These are phyloP conservation scores for Hondaea fermentalgiana DNA, from an alignment of 108 stramenopile genomes.

Conservation along the genomic window DNA sequence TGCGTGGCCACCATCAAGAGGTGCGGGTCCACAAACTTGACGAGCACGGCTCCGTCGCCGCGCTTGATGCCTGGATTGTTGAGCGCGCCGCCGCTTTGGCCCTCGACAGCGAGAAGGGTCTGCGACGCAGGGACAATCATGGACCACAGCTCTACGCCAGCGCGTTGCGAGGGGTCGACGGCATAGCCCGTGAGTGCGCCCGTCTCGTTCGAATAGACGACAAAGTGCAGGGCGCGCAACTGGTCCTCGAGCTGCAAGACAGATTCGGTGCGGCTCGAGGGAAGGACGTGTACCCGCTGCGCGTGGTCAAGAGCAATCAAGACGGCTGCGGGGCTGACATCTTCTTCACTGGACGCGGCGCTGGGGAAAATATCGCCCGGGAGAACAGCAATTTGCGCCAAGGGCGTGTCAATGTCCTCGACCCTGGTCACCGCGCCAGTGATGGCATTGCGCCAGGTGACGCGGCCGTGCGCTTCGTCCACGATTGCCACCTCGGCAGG, in stretches of 20 bases:
- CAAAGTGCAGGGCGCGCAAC: not conserved
- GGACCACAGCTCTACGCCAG: not conserved
- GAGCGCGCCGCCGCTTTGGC: not conserved
- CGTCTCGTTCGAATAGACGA: not conserved
- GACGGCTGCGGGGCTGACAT: not conserved
- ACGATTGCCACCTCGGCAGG: conserved; percentile 1
- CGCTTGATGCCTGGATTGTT: not conserved
- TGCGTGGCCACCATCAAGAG: not conserved
- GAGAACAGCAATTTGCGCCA: not conserved
- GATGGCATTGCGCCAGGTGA: not conserved
- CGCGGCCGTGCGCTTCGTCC: not conserved
- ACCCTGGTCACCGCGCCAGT: not conserved
- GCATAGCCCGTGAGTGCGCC: not conserved
- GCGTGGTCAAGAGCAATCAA: not conserved
- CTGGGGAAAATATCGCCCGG: not conserved
- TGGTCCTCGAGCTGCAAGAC: not conserved
- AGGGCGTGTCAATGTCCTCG: not conserved
- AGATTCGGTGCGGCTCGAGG: not conserved
- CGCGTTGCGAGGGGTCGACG: not conserved
- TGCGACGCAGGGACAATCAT: not conserved
- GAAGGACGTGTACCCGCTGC: not conserved
- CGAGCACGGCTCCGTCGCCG: not conserved
- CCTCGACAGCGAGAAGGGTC: not conserved
- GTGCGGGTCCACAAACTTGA: not conserved
- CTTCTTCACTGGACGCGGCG: not conserved